Evolutionary conservation across 306 rosid species (phyloP).

Genomic region (Albizia julibrissin): DNA sequence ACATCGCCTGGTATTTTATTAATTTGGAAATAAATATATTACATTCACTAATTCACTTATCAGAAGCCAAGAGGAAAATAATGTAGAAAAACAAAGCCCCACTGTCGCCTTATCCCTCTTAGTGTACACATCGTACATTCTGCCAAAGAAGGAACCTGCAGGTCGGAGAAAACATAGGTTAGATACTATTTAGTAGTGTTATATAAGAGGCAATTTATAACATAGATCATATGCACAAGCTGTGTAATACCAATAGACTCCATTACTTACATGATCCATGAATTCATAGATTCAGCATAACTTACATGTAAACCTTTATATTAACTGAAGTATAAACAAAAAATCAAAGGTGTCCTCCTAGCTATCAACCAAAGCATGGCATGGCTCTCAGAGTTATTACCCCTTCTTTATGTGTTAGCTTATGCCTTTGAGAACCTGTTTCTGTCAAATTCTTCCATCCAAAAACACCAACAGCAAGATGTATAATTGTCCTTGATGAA

Average conservation of each 20-base stretch:
- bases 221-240: no score
- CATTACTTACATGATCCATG: neutral
- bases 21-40: no score
- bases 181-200: no score
- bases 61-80: no score
- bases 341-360: neutral
- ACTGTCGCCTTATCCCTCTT: no score
- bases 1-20: no score
- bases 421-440: conserved; percentile 11
- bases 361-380: conserved; percentile 6
- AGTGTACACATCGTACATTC: no score
- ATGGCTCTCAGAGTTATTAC: neutral
- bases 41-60: no score
- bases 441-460: conserved; percentile 23
- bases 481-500: conserved; percentile 22
- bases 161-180: no score
- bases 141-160: no score
- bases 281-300: neutral
- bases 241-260: neutral
- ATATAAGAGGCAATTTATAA: no score
- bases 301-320: neutral
- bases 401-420: conserved; percentile 10
- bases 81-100: no score
- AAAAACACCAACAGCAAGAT: conserved; percentile 19
- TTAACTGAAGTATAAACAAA: neutral